These are phyloP conservation scores for Populus trichocarpa DNA, from an alignment of 441 rosid genomes.

Conservation along the genomic window DNA sequence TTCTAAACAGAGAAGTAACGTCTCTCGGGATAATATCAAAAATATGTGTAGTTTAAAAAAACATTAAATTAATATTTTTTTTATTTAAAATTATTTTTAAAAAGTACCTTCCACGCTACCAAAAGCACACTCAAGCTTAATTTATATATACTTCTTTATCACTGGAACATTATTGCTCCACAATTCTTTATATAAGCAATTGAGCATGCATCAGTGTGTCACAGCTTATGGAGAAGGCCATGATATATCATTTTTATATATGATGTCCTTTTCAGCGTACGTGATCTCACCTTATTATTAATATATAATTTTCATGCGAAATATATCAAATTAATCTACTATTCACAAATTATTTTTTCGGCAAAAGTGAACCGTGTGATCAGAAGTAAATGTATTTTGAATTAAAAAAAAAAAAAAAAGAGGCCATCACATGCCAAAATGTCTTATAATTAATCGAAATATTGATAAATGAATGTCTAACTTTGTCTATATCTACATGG, in stretches of 20 bases:
- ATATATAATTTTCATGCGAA: background rate
- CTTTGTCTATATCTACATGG: slow-evolving; percentile 16
- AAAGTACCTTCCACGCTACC: no score
- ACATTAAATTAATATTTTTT: no score
- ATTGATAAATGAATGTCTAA: slow-evolving; percentile 16
- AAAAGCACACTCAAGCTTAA: background rate
- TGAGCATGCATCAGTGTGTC: background rate
- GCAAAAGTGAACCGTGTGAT: background rate
- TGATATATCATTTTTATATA: no score
- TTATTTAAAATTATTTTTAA: no score
- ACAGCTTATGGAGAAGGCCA: background rate
- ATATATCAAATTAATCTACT: no score
- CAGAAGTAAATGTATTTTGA: background rate
- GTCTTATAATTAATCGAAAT: slow-evolving; percentile 11
- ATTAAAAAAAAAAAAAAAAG: background rate
- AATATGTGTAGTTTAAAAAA: no score
- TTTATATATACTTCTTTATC: background rate
- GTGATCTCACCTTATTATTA: background rate
- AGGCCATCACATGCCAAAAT: background rate
- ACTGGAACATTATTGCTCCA: background rate
- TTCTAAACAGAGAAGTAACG: no score
- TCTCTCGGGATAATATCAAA: no score
- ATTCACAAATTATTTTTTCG: no score
- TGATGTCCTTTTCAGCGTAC: background rate
- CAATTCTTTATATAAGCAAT: background rate